A percentile compares a stretch with the other conserved stretches of the same genome.
phyloP scores from a whole-genome alignment of 1,284 basidiomycete species.

The Malassezia furfur region DNA sequence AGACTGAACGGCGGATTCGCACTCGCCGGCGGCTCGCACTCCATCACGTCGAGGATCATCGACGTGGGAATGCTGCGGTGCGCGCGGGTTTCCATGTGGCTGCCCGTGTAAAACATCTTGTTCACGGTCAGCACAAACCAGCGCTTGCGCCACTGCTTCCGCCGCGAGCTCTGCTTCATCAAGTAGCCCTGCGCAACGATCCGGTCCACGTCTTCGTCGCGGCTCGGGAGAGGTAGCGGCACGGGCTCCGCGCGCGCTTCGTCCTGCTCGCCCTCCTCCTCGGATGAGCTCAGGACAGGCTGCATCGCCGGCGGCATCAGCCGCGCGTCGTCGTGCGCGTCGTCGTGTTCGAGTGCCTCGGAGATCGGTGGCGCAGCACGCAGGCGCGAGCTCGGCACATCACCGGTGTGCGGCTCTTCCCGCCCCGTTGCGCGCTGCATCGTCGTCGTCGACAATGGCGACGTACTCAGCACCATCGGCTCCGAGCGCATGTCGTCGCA shows the following conservation, averaged over 20 bases:
- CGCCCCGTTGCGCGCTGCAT: constrained; percentile 3
- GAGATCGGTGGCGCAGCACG: neutral
- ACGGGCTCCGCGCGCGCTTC: neutral
- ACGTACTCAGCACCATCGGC: constrained; percentile 23
- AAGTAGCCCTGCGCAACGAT: constrained; percentile 64
- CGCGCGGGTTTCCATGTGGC: constrained; percentile 61
- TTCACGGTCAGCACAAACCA: constrained; percentile 50
- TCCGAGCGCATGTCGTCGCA: constrained; percentile 29
- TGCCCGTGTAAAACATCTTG: constrained; percentile 47
- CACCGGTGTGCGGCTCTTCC: neutral
- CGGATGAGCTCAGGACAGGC: constrained; percentile 7
- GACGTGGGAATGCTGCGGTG: constrained; percentile 74
- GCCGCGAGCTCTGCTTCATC: constrained; percentile 89
- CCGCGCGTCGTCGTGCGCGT: neutral
- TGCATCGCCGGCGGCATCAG: neutral
- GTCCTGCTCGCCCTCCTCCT: neutral
- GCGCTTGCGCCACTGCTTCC: constrained; percentile 84
- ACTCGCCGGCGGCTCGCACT: constrained; percentile 53
- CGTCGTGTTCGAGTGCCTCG: neutral
- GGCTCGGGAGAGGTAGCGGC: constrained; percentile 7
- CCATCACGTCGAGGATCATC: constrained; percentile 83
- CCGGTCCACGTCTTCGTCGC: constrained; percentile 27
- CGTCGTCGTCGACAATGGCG: constrained; percentile 38
- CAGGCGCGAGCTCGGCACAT: neutral
- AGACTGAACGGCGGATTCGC: neutral